Evolutionary conservation across 352 stramenopile species (phyloP).

Genomic region (Pythium brassicae): DNA sequence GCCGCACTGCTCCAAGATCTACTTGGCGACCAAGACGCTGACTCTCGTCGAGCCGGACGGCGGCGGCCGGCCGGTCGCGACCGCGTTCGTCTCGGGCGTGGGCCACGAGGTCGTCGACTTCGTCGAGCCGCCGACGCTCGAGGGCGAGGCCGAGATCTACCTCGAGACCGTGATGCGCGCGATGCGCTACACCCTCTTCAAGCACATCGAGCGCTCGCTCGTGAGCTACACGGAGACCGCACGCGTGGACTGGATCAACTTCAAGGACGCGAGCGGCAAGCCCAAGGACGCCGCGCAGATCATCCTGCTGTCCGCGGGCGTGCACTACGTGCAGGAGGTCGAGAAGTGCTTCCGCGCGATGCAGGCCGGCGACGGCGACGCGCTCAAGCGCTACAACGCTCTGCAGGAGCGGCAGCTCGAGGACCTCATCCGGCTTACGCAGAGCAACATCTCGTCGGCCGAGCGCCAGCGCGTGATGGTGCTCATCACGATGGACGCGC

Average conservation of each 20-base stretch:
- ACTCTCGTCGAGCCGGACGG: constrained; percentile 59
- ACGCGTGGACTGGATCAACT: constrained; percentile 95
- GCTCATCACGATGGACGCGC: constrained; percentile 95
- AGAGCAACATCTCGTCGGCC: constrained; percentile 89
- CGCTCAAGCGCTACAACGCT: constrained; percentile 89
- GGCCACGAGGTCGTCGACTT: constrained; percentile 94
- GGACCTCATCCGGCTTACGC: constrained; percentile 91
- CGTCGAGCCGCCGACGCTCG: constrained; percentile 86
- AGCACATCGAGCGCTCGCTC: constrained; percentile 92
- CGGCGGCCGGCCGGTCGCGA: constrained; percentile 77
- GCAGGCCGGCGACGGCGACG: constrained; percentile 73
- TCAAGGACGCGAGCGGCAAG: constrained; percentile 86
- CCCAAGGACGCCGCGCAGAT: constrained; percentile 94
- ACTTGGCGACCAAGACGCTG: constrained; percentile 92
- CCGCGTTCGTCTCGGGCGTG: constrained; percentile 91
- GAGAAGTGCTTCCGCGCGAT: constrained; percentile 82
- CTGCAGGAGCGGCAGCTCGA: constrained; percentile 92
- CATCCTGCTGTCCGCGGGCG: constrained; percentile 88
- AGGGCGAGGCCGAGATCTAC: constrained; percentile 98
- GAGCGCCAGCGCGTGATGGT: constrained; percentile 94
- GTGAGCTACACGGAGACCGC: constrained; percentile 88
- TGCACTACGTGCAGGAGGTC: constrained; percentile 94
- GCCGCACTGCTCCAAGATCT: constrained; percentile 95
- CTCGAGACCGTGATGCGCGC: constrained; percentile 93
- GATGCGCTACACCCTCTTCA: constrained; percentile 93